Base-by-base conservation (phyloP, 257 asterid genomes). In the Paraleonurus japonicus region DNA sequence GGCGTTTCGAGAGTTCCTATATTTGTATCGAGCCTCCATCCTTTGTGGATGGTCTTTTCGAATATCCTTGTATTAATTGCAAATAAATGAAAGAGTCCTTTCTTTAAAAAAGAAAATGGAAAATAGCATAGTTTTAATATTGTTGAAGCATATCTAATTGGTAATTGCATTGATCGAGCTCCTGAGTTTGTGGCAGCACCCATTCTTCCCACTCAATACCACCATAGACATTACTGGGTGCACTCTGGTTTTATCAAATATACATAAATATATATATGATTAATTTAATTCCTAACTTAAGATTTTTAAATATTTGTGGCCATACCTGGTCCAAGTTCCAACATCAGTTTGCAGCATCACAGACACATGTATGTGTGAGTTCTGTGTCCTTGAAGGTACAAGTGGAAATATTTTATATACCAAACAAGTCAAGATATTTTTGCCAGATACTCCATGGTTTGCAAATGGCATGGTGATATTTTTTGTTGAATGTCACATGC, bases 311-410 rank as follows among this genome's bases (percentile, higher is more conserved):
- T 69, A 26, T 16, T 51, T 11, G 1, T 54, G 68, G 45, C 76
- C 80, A 70, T 63, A 19, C 71, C 76, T 61, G 75, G 23, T 24
- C 58, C 61, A 57, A 53, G 50, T 47, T 47, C 54, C 54, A 47
- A 47, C 54, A 47, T 47, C 5, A 47, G 27, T 17, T 51, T 51
- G 64, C 45, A 17, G 22, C 53, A 65, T 30, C 39, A 57, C 57
- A 9, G 16, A 45, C 48, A 48, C 53, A 65, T 8, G 69, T 43
- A 39, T 61, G 41, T 73, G 15, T 37, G 60, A 48, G 27, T 13
- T 43, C 6, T 23, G 11, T 66, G 78, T 74, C 75, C 70, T 69
- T 50, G 55, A 3, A 75, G 32, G 75, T 69, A 76, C 80, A 76
- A 76, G 80, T 76, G 20, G 76, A n/a, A 10, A 33, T 75, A 43